Base-by-base conservation (phyloP, 23 red algal genomes). In the Agarophyton chilense region DNA sequence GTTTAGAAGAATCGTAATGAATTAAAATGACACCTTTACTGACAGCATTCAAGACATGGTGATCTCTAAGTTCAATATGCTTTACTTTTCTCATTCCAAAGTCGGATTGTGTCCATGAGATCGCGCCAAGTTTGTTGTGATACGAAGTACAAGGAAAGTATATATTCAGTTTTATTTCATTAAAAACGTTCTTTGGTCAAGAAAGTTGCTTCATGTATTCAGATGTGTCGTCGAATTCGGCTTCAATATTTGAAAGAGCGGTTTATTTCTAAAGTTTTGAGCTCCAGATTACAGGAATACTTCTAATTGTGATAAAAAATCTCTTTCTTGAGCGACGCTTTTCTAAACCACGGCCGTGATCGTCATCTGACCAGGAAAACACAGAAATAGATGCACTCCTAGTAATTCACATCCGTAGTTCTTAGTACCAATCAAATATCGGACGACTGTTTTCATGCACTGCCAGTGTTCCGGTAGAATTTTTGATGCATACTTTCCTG, bases 401-500 rank as follows among this genome's bases (percentile, higher is more conserved):
- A 47, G 44, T 47, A 47, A 47, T 9, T 47, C 44, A 47, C 44
- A 12, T 47, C n/a, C n/a, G n/a, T n/a, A n/a, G n/a, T n/a, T n/a
- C n/a, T n/a, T n/a, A n/a, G 68, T 78, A 17, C 68, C 85, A 8
- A 13, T 19, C 4, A 89, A 0, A 52, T 89, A 78, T 1, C 58
- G 71, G 1, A 89, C 17, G n/a, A 79, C 53, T 4, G 78, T 28
- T 66, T 77, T 77, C 29, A 89, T 33, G 24, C 32, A 50, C 0
- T 63, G 12, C 72, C 70, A 89, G 19, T 89, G 85, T 9, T 22
- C 11, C 11, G 68, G 45, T 12, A 5, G n/a, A 1, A 71, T 49
- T 0, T 34, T 28, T 2, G 85, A 89, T 9, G 63, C 61, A 65
- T 49, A 89, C 36, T 89, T 89, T 10, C 70, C 85, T 16, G 78